Conservation (phyloP, 768 basidiomycete genomes). For the Podaxis sp. region DNA sequence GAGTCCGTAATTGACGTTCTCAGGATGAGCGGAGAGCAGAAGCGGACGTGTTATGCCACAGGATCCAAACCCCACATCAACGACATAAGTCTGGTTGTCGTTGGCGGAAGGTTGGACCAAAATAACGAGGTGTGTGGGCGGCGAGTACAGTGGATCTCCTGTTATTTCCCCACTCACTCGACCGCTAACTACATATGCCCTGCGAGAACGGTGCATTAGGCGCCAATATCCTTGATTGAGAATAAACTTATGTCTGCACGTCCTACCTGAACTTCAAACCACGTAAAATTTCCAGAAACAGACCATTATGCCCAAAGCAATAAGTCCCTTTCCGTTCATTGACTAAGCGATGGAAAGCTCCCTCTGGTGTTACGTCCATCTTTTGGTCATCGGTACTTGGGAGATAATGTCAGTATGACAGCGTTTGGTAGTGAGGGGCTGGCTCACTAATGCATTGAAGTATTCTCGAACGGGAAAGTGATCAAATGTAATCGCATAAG, state of each 20-base stretch:
- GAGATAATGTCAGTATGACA: background rate
- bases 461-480: conserved; percentile 39
- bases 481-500: conserved; percentile 29
- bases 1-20: conserved; percentile 2
- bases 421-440: background rate
- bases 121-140: conserved; percentile 27
- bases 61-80: conserved; percentile 33
- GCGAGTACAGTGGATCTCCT: conserved; percentile 15
- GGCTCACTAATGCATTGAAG: conserved; percentile 38
- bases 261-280: conserved; percentile 30
- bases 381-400: conserved; percentile 25
- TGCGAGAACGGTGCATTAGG: conserved; percentile 9
- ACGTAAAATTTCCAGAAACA: conserved; percentile 29
- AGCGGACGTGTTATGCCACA: conserved; percentile 26
- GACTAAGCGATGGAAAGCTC: conserved; percentile 24
- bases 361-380: conserved; percentile 27
- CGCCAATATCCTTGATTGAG: no score
- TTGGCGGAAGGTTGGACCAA: conserved; percentile 31
- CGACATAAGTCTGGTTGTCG: conserved; percentile 29
- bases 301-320: conserved; percentile 29
- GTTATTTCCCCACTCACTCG: conserved; percentile 24
- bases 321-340: conserved; percentile 25
- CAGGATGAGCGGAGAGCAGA: conserved; percentile 21
- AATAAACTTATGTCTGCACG: background rate
- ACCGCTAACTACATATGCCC: conserved; percentile 27